These are phyloP conservation scores for Hypoxylon lienhwacheense DNA, from an alignment of 495 filamentous ascomycete genomes.

Conservation along the genomic window DNA sequence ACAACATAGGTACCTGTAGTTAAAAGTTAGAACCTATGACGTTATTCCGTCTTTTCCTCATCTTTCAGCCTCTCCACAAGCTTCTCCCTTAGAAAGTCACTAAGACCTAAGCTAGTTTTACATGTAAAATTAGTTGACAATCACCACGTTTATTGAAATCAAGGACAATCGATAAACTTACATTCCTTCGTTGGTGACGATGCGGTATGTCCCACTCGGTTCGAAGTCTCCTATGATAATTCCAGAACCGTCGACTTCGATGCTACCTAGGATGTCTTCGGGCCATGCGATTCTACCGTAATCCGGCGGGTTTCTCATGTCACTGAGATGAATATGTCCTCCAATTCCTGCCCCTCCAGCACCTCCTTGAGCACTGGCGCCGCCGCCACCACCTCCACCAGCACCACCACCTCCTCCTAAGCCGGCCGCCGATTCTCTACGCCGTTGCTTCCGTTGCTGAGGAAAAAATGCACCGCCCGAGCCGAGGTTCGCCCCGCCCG, in stretches of 20 bases:
- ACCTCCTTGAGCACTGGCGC: conserved; percentile 80
- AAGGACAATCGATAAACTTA: conserved; percentile 47
- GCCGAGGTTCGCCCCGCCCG: conserved; percentile 70
- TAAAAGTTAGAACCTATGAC: too few species aligned
- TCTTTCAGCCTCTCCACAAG: conserved; percentile 54
- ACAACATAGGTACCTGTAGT: too few species aligned
- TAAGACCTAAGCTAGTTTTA: conserved; percentile 53
- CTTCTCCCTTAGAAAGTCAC: conserved; percentile 58
- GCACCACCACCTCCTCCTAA: conserved; percentile 51
- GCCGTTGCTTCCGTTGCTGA: conserved; percentile 33
- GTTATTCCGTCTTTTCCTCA: conserved; percentile 45
- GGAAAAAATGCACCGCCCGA: conserved; percentile 66
- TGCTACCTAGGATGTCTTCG: conserved; percentile 92
- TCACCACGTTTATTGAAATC: background rate
- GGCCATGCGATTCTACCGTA: conserved; percentile 87
- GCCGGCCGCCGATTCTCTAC: conserved; percentile 28
- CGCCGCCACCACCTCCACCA: conserved; percentile 65
- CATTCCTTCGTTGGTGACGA: conserved; percentile 71
- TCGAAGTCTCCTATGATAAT: conserved; percentile 70
- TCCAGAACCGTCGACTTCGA: conserved; percentile 78
- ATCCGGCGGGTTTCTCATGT: conserved; percentile 78
- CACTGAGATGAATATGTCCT: conserved; percentile 88
- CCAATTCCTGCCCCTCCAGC: conserved; percentile 79
- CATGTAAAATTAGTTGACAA: conserved; percentile 19
- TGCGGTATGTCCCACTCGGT: conserved; percentile 66